Conservation (phyloP, 75 land plant species). For the Ceratopteris richardii region DNA sequence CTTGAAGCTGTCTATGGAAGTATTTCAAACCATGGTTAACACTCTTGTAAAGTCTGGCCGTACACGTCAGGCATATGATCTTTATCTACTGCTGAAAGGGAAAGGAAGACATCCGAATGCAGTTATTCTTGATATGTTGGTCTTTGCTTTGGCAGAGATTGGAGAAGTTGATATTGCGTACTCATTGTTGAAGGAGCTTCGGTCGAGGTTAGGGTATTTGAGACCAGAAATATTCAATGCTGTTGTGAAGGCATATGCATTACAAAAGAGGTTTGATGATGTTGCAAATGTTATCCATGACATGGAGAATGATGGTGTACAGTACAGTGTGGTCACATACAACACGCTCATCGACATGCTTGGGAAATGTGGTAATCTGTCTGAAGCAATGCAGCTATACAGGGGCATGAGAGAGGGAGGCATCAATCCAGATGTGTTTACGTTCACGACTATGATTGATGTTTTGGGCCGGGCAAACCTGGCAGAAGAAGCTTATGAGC, state of each 20-base stretch:
- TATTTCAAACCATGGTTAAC: too few relatives aligned
- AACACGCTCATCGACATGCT: conserved; percentile 42
- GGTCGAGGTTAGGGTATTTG: not conserved
- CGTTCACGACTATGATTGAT: conserved; percentile 60
- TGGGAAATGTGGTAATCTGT: conserved; percentile 28
- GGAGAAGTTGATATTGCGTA: conserved; percentile 8
- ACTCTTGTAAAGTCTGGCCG: too few relatives aligned
- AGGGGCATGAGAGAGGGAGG: conserved; percentile 44
- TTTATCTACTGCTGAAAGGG: not conserved
- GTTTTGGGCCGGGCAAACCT: conserved; percentile 22
- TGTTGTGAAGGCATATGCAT: conserved; percentile 2
- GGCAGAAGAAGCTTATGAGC: conserved; percentile 22
- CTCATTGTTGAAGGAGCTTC: not conserved
- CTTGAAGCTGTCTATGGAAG: too few relatives aligned
- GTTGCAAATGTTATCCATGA: conserved; percentile 29
- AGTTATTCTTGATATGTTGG: not conserved
- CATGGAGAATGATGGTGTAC: conserved; percentile 34
- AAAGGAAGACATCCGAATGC: conserved; percentile 4
- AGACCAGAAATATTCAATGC: conserved; percentile 2
- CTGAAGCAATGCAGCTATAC: conserved; percentile 37
- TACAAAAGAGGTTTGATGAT: conserved; percentile 1
- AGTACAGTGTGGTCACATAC: conserved; percentile 36
- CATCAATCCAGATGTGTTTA: conserved; percentile 45
- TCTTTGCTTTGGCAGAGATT: conserved; percentile 6
- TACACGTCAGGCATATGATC: too few relatives aligned